These are phyloP conservation scores for Gryganskiella cystojenkinii DNA, from an alignment of 192 early-diverging fungal genomes.

Conservation along the genomic window DNA sequence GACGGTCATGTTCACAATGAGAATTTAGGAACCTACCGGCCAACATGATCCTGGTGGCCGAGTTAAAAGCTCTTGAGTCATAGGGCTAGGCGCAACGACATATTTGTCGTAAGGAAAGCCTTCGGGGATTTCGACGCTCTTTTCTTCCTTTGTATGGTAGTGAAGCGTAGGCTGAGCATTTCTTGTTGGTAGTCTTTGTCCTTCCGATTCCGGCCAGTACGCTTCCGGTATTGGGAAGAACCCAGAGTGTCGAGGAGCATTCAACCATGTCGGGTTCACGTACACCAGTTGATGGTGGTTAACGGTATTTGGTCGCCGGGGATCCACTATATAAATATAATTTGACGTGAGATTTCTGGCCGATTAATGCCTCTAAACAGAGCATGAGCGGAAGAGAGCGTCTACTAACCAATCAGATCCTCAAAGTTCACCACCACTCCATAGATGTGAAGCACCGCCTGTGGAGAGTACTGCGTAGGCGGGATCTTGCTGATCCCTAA, in stretches of 20 bases:
- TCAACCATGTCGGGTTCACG: constrained; percentile 43
- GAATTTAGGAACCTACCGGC: constrained; percentile 55
- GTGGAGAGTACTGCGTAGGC: constrained; percentile 41
- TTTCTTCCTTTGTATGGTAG: constrained; percentile 61
- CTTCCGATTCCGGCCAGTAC: constrained; percentile 70
- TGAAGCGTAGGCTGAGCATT: constrained; percentile 75
- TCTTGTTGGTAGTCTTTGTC: constrained; percentile 55
- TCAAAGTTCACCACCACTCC: constrained; percentile 77
- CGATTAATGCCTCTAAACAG: too few relatives aligned
- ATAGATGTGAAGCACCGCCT: constrained; percentile 54
- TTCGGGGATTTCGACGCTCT: constrained; percentile 68
- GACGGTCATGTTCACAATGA: background rate
- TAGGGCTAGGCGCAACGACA: constrained; percentile 69
- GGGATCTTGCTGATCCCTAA: constrained; percentile 54
- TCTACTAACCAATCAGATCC: constrained; percentile 60
- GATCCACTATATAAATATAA: constrained; percentile 30
- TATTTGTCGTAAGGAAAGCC: constrained; percentile 85
- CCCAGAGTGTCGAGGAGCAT: constrained; percentile 48
- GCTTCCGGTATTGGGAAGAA: constrained; percentile 82
- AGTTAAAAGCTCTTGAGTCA: constrained; percentile 72
- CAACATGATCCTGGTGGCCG: constrained; percentile 61
- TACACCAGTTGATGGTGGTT: constrained; percentile 42
- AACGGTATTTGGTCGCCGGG: constrained; percentile 50
- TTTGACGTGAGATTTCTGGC: background rate
- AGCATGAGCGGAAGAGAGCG: too few relatives aligned